Evolutionary conservation across 176 grass and related monocot species (phyloP).

Genomic region (Melocanna baccifera): DNA sequence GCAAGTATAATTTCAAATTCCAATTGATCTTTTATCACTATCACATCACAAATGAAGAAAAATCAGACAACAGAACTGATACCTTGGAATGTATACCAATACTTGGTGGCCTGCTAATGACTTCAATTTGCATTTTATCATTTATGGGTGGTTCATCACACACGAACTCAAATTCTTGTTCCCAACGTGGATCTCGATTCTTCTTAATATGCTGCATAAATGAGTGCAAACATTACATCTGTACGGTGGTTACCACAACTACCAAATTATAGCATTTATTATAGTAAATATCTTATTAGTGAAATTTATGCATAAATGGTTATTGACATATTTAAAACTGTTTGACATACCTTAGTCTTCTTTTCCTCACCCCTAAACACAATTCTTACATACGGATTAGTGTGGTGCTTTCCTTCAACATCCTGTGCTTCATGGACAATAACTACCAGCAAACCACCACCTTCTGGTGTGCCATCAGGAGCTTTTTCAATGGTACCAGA

Average conservation of each 20-base stretch:
- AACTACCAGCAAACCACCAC: conserved; percentile 75
- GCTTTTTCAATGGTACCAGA: conserved; percentile 57
- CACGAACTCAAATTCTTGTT: conserved; percentile 69
- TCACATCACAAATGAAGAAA: not conserved
- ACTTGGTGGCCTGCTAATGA: conserved; percentile 70
- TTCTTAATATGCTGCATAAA: conserved; percentile 73
- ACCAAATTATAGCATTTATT: not conserved
- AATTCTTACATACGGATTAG: conserved; percentile 71
- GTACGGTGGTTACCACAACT: not conserved
- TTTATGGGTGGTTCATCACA: conserved; percentile 66
- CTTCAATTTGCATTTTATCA: conserved; percentile 81
- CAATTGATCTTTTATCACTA: not conserved
- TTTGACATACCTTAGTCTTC: conserved; percentile 70
- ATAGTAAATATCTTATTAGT: not conserved
- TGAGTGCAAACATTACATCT: not conserved
- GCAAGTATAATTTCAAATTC: not conserved
- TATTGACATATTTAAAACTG: not conserved
- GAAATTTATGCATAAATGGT: not conserved
- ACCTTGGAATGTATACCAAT: conserved; percentile 87
- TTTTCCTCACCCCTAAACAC: conserved; percentile 69
- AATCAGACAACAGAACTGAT: not conserved
- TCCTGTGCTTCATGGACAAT: conserved; percentile 78
- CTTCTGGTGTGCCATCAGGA: conserved; percentile 63
- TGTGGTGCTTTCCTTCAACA: conserved; percentile 85
- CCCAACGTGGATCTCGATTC: conserved; percentile 79